Conservation (phyloP, 106 monocot genomes). For the Platanthera zijinensis region DNA sequence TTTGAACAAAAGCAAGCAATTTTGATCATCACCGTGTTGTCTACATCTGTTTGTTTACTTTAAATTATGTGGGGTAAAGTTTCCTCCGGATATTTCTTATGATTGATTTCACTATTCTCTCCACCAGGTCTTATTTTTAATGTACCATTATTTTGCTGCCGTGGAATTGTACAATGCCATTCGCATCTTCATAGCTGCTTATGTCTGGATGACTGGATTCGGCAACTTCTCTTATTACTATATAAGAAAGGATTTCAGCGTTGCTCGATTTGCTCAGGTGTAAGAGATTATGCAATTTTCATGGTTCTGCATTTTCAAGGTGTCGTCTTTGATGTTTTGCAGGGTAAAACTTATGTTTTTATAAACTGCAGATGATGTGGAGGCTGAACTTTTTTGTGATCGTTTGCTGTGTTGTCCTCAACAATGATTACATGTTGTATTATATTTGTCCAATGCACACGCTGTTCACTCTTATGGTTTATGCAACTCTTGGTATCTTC, state of each 20-base stretch:
- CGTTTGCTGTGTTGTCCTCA: constrained; percentile 89
- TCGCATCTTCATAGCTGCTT: constrained; percentile 91
- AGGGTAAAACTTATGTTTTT: constrained; percentile 4
- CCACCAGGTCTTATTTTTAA: constrained; percentile 83
- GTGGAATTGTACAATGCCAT: constrained; percentile 97
- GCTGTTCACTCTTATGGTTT: constrained; percentile 96
- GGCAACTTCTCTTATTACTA: constrained; percentile 99
- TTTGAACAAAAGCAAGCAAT: too few species aligned
- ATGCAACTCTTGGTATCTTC: constrained; percentile 76
- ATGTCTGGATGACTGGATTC: constrained; percentile 99
- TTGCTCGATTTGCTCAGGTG: constrained; percentile 84
- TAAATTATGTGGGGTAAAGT: not conserved
- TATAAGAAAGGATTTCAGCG: constrained; percentile 88
- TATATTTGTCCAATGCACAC: constrained; percentile 99
- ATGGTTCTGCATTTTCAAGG: not conserved
- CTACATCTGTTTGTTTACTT: not conserved
- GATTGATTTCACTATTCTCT: not conserved
- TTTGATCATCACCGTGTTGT: not conserved
- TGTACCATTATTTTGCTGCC: constrained; percentile 98
- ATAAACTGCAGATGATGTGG: constrained; percentile 87
- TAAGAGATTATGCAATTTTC: not conserved
- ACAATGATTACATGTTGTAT: constrained; percentile 90
- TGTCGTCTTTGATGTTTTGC: not conserved
- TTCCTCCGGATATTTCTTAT: constrained; percentile 2
- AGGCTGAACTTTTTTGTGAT: constrained; percentile 84